Percentiles rank a stretch among this genome's conserved stretches.
These are phyloP conservation scores for Sugiyamaella americana DNA, from an alignment of 805 yeast genomes.

Conservation along the genomic window DNA sequence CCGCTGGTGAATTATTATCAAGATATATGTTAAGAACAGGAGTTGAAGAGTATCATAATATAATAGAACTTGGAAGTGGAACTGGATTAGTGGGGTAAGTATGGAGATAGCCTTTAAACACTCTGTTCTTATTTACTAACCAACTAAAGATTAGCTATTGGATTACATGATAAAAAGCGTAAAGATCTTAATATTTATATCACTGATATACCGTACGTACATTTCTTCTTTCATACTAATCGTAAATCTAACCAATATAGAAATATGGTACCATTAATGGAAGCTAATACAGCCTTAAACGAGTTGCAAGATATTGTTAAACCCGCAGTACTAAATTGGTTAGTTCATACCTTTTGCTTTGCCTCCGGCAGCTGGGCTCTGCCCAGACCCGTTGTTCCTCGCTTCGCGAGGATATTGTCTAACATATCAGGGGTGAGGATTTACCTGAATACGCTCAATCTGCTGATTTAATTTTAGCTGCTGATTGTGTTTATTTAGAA, in stretches of 20 bases:
- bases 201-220: constrained; percentile 42
- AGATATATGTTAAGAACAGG: constrained; percentile 37
- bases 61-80: constrained; percentile 53
- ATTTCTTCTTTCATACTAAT: background rate
- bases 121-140: background rate
- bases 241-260: background rate
- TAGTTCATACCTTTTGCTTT: constrained; percentile 23
- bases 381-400: too few species aligned
- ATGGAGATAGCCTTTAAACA: background rate
- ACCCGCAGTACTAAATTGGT: constrained; percentile 45
- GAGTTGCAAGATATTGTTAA: constrained; percentile 32
- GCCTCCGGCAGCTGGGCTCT: too few species aligned
- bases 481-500: constrained; percentile 56
- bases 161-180: constrained; percentile 23
- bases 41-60: constrained; percentile 20
- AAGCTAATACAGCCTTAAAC: constrained; percentile 40
- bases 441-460: constrained; percentile 35
- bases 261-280: constrained; percentile 42
- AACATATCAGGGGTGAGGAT: constrained; percentile 30
- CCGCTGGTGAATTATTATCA: constrained; percentile 52
- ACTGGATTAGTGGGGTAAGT: constrained; percentile 50
- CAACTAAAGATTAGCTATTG: constrained; percentile 27
- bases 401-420: background rate
- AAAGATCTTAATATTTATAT: constrained; percentile 36
- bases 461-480: constrained; percentile 47